Conservation (phyloP, 331 rosid genomes). For the Prunus yedoensis region DNA sequence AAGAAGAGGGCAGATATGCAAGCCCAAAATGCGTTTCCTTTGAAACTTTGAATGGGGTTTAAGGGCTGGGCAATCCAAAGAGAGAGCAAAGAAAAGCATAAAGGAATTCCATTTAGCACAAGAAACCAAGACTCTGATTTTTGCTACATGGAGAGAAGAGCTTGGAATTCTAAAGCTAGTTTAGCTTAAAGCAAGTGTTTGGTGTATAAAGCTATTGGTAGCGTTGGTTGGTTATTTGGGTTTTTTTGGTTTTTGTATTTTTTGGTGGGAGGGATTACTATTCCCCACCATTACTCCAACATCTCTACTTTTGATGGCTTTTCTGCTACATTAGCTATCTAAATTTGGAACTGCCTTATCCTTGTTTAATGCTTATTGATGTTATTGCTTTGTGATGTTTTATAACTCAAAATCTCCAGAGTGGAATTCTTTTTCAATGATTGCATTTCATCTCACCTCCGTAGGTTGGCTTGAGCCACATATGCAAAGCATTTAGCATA, state of each 20-base stretch:
- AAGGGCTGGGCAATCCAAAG: conserved; percentile 44
- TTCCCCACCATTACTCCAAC: conserved; percentile 44
- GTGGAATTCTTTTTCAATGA: no score
- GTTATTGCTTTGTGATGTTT: no score
- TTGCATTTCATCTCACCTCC: no score
- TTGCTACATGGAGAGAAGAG: conserved; percentile 56
- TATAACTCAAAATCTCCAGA: no score
- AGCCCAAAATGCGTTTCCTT: conserved; percentile 28
- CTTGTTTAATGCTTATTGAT: neutral
- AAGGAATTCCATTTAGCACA: conserved; percentile 68
- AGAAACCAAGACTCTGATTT: conserved; percentile 51
- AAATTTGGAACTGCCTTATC: conserved; percentile 14
- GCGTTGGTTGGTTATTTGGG: conserved; percentile 15
- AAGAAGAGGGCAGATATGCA: conserved; percentile 32
- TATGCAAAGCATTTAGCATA: no score
- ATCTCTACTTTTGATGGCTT: conserved; percentile 58
- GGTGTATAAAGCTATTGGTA: conserved; percentile 35
- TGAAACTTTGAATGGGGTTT: conserved; percentile 37
- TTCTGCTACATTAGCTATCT: conserved; percentile 26
- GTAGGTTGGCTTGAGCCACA: no score
- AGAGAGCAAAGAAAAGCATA: conserved; percentile 50
- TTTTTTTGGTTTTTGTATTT: neutral
- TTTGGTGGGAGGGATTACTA: conserved; percentile 22
- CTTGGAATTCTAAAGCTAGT: conserved; percentile 71
- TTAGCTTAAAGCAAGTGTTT: conserved; percentile 43